A percentile compares a stretch with the other conserved stretches of the same genome.
Conservation (phyloP, 2,329 filamentous ascomycete genomes). For the Trichophyton simii region DNA sequence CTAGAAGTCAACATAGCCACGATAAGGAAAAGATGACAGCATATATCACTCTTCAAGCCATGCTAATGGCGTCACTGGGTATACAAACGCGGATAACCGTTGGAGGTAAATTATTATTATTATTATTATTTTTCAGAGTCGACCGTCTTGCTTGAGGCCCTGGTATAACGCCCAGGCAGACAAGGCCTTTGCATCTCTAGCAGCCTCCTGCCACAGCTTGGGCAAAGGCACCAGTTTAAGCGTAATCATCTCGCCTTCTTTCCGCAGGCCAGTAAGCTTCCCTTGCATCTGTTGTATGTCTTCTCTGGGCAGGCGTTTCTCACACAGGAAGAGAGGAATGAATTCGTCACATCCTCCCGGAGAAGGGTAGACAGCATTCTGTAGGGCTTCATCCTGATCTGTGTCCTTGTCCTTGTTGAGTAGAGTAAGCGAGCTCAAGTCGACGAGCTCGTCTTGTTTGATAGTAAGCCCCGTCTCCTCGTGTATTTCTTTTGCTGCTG, state of each 20-base stretch:
- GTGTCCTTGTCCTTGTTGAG: slow-evolving; percentile 8
- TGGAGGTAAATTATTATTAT: too few species aligned
- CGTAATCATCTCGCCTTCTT: slow-evolving; percentile 48
- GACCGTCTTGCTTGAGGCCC: slow-evolving; percentile 38
- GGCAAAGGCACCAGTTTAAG: slow-evolving; percentile 42
- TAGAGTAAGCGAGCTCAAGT: slow-evolving; percentile 42
- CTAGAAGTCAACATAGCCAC: neutral
- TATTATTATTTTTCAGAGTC: slow-evolving; percentile 20
- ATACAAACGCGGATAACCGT: too few species aligned
- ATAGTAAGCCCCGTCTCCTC: slow-evolving; percentile 47
- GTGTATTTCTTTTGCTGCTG: slow-evolving; percentile 44
- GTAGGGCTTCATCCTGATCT: slow-evolving; percentile 28
- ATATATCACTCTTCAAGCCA: too few species aligned
- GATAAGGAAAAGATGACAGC: too few species aligned
- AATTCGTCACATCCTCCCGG: slow-evolving; percentile 48
- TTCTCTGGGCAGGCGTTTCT: slow-evolving; percentile 38
- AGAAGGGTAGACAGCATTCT: slow-evolving; percentile 42
- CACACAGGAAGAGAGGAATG: slow-evolving; percentile 44
- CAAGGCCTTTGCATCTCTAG: slow-evolving; percentile 45
- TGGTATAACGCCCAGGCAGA: slow-evolving; percentile 45
- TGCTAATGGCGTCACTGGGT: too few species aligned
- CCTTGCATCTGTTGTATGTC: slow-evolving; percentile 41
- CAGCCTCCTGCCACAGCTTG: slow-evolving; percentile 42
- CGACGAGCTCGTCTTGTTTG: slow-evolving; percentile 37
- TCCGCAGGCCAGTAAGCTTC: slow-evolving; percentile 42